Evolutionary conservation across 169 alveolate species (phyloP).

Genomic region (Plasmodium blacklocki): DNA sequence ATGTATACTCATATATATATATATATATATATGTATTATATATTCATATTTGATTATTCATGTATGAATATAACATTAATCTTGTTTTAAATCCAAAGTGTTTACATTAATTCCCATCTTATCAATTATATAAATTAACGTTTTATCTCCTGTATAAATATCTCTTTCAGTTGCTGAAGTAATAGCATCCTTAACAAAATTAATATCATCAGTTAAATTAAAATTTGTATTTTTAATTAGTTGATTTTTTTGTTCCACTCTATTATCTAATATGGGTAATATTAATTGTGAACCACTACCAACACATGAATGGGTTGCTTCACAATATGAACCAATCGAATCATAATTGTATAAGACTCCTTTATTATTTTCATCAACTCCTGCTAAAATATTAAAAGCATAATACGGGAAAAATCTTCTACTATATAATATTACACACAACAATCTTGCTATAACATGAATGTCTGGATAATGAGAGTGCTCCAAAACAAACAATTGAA

Average conservation of each 20-base stretch:
- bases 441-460: constrained; percentile 91
- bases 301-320: constrained; percentile 90
- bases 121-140: constrained; percentile 85
- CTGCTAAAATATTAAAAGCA: constrained; percentile 92
- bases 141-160: constrained; percentile 93
- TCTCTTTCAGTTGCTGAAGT: constrained; percentile 95
- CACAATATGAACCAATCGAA: constrained; percentile 94
- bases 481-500: constrained; percentile 88
- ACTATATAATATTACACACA: constrained; percentile 92
- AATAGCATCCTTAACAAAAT: constrained; percentile 92
- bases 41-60: too few species aligned
- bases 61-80: constrained; percentile 3
- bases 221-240: constrained; percentile 72
- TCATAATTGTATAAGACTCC: constrained; percentile 94
- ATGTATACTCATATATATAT: too few species aligned
- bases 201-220: constrained; percentile 85
- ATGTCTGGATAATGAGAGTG: constrained; percentile 91
- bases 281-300: constrained; percentile 94
- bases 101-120: constrained; percentile 74
- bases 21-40: too few species aligned
- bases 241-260: constrained; percentile 85
- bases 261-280: constrained; percentile 91
- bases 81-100: constrained; percentile 73
- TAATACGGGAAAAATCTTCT: constrained; percentile 96
- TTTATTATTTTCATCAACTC: constrained; percentile 84